Evolutionary conservation across 352 stramenopile species (phyloP).

Genomic region (Globisporangium abappressorium): DNA sequence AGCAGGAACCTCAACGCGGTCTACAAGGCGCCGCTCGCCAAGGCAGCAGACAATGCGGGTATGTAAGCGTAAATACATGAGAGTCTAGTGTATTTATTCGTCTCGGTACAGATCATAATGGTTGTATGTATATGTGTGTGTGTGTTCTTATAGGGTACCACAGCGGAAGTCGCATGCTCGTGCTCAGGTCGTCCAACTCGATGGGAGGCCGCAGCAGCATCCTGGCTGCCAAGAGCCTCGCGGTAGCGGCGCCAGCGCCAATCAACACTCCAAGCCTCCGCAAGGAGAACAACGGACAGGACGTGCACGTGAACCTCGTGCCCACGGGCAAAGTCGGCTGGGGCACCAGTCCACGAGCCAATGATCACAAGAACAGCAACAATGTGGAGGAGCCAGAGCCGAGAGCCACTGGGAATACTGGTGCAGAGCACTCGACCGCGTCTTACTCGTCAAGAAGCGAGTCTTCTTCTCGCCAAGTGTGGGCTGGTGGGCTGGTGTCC

Average conservation of each 20-base stretch:
- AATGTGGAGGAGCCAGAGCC: not conserved
- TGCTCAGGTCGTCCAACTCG: constrained; percentile 31
- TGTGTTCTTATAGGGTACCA: constrained; percentile 14
- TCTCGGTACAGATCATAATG: not conserved
- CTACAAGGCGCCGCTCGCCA: constrained; percentile 57
- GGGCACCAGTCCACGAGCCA: constrained; percentile 20
- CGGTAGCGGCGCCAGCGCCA: constrained; percentile 45
- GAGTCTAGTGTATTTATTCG: not conserved
- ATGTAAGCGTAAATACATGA: not conserved
- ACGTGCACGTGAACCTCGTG: constrained; percentile 40
- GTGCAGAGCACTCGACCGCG: not conserved
- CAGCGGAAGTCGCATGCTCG: constrained; percentile 42
- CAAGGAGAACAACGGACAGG: constrained; percentile 47
- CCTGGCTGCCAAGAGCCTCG: constrained; percentile 9
- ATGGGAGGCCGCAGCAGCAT: constrained; percentile 5
- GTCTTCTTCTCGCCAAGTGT: not conserved
- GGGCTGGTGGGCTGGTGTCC: not conserved
- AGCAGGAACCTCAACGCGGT: constrained; percentile 71
- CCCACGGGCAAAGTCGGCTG: constrained; percentile 33
- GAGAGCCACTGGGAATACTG: not conserved
- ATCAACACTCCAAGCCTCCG: constrained; percentile 80
- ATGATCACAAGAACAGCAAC: not conserved
- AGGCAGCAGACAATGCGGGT: constrained; percentile 29
- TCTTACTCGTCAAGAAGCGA: not conserved
- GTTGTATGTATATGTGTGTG: not conserved